A percentile compares a stretch with the other conserved stretches of the same genome.
Conservation (phyloP, 169 alveolate species). For the Babesia bigemina region DNA sequence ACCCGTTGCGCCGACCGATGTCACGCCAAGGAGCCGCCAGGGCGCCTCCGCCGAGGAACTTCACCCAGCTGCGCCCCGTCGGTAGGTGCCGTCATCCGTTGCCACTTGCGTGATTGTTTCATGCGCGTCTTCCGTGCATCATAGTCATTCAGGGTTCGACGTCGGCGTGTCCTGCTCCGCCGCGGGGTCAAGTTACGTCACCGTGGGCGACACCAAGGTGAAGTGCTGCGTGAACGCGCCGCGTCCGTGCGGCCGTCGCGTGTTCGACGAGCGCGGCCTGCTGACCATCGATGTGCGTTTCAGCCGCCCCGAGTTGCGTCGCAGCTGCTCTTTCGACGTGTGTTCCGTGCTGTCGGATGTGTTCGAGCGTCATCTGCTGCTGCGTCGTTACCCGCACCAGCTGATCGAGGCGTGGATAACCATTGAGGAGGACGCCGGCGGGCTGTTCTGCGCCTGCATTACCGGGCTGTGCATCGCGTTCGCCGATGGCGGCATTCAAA, state of each 20-base stretch:
- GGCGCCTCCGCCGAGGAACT: slow-evolving; percentile 19
- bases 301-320: slow-evolving; percentile 8
- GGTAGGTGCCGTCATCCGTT: slow-evolving; percentile 14
- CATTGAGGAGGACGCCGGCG: slow-evolving; percentile 60
- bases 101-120: neutral
- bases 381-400: slow-evolving; percentile 51
- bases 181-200: slow-evolving; percentile 55
- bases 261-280: slow-evolving; percentile 38
- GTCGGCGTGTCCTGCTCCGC: slow-evolving; percentile 45
- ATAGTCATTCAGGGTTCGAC: slow-evolving; percentile 33
- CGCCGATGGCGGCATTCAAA: slow-evolving; percentile 63
- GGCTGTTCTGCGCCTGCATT: slow-evolving; percentile 47
- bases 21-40: too few relatives aligned
- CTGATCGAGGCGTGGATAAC: slow-evolving; percentile 60
- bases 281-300: slow-evolving; percentile 40
- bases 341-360: slow-evolving; percentile 32
- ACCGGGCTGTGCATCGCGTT: slow-evolving; percentile 57
- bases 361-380: slow-evolving; percentile 54
- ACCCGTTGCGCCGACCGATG: too few relatives aligned
- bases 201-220: slow-evolving; percentile 63
- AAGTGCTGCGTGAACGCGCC: slow-evolving; percentile 63
- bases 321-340: slow-evolving; percentile 3
- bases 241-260: slow-evolving; percentile 29
- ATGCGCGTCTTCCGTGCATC: neutral
- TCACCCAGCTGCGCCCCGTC: slow-evolving; percentile 58